Percentiles rank a stretch among this genome's conserved stretches.
phyloP scores from a whole-genome alignment of 1,284 basidiomycete genomes.

The Austroboletus niveus region DNA sequence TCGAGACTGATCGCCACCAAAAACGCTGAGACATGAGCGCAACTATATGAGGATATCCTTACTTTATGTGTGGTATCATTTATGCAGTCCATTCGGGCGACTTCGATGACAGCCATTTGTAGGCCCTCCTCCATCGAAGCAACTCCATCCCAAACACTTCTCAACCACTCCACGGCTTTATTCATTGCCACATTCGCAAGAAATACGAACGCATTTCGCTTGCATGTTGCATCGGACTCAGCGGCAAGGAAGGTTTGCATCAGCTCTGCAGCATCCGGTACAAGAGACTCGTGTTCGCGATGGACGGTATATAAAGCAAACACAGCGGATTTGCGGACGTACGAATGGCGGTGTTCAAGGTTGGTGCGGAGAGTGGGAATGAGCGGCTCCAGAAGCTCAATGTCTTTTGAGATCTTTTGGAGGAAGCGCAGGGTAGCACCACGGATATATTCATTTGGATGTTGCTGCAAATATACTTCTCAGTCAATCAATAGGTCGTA shows the following conservation, averaged over 20 bases:
- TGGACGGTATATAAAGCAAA: slow-evolving; percentile 96
- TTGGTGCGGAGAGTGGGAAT: slow-evolving; percentile 92
- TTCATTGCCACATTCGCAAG: slow-evolving; percentile 87
- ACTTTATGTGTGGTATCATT: slow-evolving; percentile 79
- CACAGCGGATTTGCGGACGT: slow-evolving; percentile 98
- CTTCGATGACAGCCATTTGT: slow-evolving; percentile 96
- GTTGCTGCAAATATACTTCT: slow-evolving; percentile 63
- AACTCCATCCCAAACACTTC: slow-evolving; percentile 84
- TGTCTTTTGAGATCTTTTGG: slow-evolving; percentile 92
- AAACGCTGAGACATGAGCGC: slow-evolving; percentile 12
- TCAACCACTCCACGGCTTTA: slow-evolving; percentile 90
- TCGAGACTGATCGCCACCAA: slow-evolving; percentile 54
- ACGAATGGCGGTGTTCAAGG: slow-evolving; percentile 97
- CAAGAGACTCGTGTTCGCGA: slow-evolving; percentile 90
- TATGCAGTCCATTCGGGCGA: slow-evolving; percentile 90
- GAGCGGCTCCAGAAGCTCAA: slow-evolving; percentile 94
- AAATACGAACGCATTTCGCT: slow-evolving; percentile 96
- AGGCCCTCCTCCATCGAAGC: slow-evolving; percentile 87
- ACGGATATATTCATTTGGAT: slow-evolving; percentile 99
- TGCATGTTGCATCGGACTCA: slow-evolving; percentile 95
- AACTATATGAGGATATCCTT: slow-evolving; percentile 26
- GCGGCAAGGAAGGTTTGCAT: slow-evolving; percentile 98
- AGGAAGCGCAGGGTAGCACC: slow-evolving; percentile 96
- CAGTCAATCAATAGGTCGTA: background rate
- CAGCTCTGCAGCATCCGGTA: slow-evolving; percentile 96